A percentile compares a stretch with the other conserved stretches of the same genome.
Conservation (phyloP, 2,329 filamentous ascomycete species). For the Davidsoniella virescens region DNA sequence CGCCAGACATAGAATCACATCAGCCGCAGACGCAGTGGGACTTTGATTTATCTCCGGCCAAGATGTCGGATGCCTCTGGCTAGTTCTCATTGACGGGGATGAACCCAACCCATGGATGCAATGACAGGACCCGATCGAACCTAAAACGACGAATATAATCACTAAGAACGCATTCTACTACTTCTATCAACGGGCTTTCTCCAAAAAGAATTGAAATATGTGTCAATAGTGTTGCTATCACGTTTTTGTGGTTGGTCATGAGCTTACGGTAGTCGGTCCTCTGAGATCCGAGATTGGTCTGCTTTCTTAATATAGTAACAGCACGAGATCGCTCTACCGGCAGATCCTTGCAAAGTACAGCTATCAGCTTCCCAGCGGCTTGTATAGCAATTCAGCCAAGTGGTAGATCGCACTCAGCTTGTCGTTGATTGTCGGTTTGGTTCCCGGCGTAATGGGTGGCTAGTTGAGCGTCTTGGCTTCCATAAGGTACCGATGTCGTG, state of each 20-base stretch:
- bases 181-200: too few relatives aligned
- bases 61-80: too few relatives aligned
- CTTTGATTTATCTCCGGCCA: too few relatives aligned
- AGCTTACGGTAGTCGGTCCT: background rate
- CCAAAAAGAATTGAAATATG: too few relatives aligned
- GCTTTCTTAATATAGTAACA: too few relatives aligned
- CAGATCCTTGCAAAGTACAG: slow-evolving; percentile 16
- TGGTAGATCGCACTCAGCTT: slow-evolving; percentile 15
- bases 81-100: background rate
- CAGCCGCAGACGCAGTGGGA: background rate
- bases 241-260: too few relatives aligned
- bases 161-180: background rate
- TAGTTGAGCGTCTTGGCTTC: slow-evolving; percentile 15
- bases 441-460: slow-evolving; percentile 17
- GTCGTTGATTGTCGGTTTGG: slow-evolving; percentile 13
- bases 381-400: slow-evolving; percentile 14
- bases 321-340: slow-evolving; percentile 15
- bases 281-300: background rate
- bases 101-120: slow-evolving; percentile 1
- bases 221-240: too few relatives aligned
- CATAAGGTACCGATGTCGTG: slow-evolving; percentile 36
- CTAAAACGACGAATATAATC: background rate
- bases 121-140: background rate
- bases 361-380: slow-evolving; percentile 15
- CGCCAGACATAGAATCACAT: background rate